phyloP scores from a whole-genome alignment of 2,329 filamentous ascomycete genomes.

The Colletotrichum sp. region DNA sequence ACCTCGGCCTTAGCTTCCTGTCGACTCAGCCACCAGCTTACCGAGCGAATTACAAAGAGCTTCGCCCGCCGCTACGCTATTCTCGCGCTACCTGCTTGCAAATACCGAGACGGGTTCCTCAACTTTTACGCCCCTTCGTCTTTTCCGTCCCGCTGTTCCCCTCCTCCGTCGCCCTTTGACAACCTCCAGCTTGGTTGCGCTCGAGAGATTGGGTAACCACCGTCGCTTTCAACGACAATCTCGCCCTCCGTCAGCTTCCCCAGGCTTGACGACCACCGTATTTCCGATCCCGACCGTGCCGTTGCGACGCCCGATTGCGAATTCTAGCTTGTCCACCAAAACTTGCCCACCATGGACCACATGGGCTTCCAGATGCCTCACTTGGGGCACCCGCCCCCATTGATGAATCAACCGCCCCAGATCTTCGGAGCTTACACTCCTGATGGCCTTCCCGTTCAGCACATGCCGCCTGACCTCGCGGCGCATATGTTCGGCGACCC shows the following conservation, averaged over 20 bases:
- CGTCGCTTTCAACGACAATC: background rate
- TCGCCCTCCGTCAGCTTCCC: background rate
- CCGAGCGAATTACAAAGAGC: conserved; percentile 14
- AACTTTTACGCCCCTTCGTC: background rate
- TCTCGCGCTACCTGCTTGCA: conserved; percentile 5
- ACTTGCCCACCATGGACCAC: conserved; percentile 48
- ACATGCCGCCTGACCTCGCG: conserved; percentile 61
- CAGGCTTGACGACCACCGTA: background rate
- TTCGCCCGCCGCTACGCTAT: conserved; percentile 2
- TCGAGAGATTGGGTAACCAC: background rate
- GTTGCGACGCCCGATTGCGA: background rate
- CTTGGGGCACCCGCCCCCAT: conserved; percentile 55
- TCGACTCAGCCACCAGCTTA: conserved; percentile 14
- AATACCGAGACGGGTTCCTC: conserved; percentile 5
- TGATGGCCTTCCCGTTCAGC: conserved; percentile 63
- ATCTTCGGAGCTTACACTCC: conserved; percentile 69
- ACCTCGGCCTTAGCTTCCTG: conserved; percentile 3
- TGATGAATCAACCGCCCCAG: conserved; percentile 72
- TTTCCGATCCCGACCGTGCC: background rate
- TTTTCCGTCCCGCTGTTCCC: background rate
- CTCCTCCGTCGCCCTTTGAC: background rate
- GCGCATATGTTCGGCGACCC: conserved; percentile 67
- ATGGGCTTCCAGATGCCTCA: conserved; percentile 64
- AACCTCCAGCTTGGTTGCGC: background rate
- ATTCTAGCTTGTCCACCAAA: background rate